Evolutionary conservation across 2,329 filamentous ascomycete species (phyloP).

Genomic region (Plenodomus tracheiphilus): DNA sequence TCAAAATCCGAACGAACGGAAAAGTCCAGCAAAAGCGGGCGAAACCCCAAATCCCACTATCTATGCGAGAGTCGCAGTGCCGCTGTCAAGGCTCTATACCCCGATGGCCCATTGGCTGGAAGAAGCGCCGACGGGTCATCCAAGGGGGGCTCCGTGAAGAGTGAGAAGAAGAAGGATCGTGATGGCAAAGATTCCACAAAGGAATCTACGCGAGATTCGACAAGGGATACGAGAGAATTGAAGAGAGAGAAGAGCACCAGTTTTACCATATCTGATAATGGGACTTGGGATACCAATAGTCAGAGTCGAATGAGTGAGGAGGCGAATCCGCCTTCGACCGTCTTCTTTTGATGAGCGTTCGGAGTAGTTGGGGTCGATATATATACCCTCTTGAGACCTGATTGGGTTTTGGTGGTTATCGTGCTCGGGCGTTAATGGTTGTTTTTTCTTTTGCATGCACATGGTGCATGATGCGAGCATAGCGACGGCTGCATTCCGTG

Average conservation of each 20-base stretch:
- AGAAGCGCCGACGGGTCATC: conserved; percentile 18
- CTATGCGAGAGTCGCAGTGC: conserved; percentile 43
- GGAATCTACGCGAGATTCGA: conserved; percentile 16
- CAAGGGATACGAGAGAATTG: conserved; percentile 7
- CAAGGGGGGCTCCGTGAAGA: conserved; percentile 9
- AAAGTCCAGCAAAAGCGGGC: conserved; percentile 20
- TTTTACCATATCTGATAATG: conserved; percentile 18
- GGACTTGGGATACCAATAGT: conserved; percentile 33
- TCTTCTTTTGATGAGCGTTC: neutral
- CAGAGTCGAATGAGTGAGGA: conserved; percentile 20
- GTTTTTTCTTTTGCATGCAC: neutral
- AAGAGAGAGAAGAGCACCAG: conserved; percentile 1
- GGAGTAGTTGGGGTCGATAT: neutral
- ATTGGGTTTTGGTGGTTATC: neutral
- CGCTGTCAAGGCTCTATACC: conserved; percentile 45
- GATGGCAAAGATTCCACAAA: conserved; percentile 20
- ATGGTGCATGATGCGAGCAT: conserved; percentile 1
- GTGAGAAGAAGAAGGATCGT: conserved; percentile 19
- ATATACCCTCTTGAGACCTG: neutral
- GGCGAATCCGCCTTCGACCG: neutral
- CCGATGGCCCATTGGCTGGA: conserved; percentile 32
- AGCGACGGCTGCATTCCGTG: neutral
- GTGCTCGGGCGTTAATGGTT: neutral
- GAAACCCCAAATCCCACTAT: conserved; percentile 32
- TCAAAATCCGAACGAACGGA: conserved; percentile 16